Base-by-base conservation (phyloP, 257 asterid genomes). In the Nicotiana benthamiana region DNA sequence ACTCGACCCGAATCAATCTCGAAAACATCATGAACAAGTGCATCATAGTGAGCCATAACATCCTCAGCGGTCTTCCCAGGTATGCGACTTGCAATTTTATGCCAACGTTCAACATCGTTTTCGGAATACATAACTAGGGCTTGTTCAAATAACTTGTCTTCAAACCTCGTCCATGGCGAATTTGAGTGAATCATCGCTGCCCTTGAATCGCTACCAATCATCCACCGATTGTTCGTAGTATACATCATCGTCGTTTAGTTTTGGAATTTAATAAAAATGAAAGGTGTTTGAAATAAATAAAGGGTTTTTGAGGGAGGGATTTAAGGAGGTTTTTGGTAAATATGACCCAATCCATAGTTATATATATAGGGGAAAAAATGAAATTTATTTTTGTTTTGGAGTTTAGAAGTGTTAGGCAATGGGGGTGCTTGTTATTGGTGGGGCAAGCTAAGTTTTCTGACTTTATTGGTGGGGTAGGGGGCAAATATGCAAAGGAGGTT, bases 1-100 rank as follows among this genome's bases (percentile, higher is more conserved):
- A 92, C 89, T 18, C 91, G 86, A 30, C 97, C 97, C 2, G 95
- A 87, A 54, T 92, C 95, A 79, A 92, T 92, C 84, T 89, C 92
- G 4, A 68, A 75, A 1, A 92, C 68, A 61, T 92, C 97, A 76
- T 89, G 84, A 40, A 89, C 77, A 28, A 92, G 75, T 67, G 89
- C 87, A 9, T 90, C 91, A 83, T 90, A 92, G 75, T 92, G 97
- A 2, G 78, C 85, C 75, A 54, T 82, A 30, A 92, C 89, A 52
- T 90, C 97, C 0, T 85, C 88, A 4, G 88, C 86, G 34, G 92
- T 84, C 74, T 88, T 92, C 0, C 87, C 88, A 0, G 92, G 93
- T 5, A 92, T 79, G 43, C 52, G 82, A 13, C 78, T 82, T 1
- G 97, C 93, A 5, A 92, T 92, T 80, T 56, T 85, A 53, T 77